A percentile compares a stretch with the other conserved stretches of the same genome.
These are phyloP conservation scores for Umbelopsis isabellina DNA, from an alignment of 192 early-diverging fungal species.

Conservation along the genomic window DNA sequence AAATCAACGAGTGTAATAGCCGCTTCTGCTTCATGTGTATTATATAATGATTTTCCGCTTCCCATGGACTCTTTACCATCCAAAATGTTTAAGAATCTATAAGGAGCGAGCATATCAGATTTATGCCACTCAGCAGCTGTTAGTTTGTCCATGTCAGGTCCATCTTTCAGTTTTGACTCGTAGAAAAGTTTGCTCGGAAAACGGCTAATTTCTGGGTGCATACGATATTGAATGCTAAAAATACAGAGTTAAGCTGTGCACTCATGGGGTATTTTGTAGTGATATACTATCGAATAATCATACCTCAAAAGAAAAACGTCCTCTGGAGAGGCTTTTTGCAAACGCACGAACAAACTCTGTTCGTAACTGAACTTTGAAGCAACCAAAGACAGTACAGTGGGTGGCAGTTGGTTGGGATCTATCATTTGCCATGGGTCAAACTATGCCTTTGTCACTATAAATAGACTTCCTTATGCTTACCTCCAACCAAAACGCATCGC, in stretches of 20 bases:
- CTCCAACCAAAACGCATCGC: slow-evolving; percentile 87
- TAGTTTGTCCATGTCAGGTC: slow-evolving; percentile 63
- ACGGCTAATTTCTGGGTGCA: slow-evolving; percentile 89
- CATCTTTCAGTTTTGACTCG: slow-evolving; percentile 71
- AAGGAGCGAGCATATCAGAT: slow-evolving; percentile 67
- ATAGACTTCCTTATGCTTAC: slow-evolving; percentile 36
- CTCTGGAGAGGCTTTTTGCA: slow-evolving; percentile 69
- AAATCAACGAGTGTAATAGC: slow-evolving; percentile 70
- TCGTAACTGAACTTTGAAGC: slow-evolving; percentile 78
- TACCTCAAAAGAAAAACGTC: slow-evolving; percentile 74
- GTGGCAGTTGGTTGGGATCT: slow-evolving; percentile 94
- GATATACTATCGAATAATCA: neutral
- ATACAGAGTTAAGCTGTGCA: slow-evolving; percentile 21
- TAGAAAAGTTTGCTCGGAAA: slow-evolving; percentile 88
- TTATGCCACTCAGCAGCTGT: slow-evolving; percentile 78
- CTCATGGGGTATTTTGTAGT: neutral
- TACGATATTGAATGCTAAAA: slow-evolving; percentile 90
- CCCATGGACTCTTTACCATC: slow-evolving; percentile 68
- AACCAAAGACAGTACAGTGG: slow-evolving; percentile 79
- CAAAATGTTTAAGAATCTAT: slow-evolving; percentile 75
- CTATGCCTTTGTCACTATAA: neutral
- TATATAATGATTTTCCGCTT: slow-evolving; percentile 71
- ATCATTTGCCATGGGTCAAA: neutral
- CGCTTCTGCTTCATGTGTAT: slow-evolving; percentile 77
- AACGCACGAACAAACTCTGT: slow-evolving; percentile 86